phyloP scores from a whole-genome alignment of 73 alveolate genomes.

The Paraurostyla sp. region DNA sequence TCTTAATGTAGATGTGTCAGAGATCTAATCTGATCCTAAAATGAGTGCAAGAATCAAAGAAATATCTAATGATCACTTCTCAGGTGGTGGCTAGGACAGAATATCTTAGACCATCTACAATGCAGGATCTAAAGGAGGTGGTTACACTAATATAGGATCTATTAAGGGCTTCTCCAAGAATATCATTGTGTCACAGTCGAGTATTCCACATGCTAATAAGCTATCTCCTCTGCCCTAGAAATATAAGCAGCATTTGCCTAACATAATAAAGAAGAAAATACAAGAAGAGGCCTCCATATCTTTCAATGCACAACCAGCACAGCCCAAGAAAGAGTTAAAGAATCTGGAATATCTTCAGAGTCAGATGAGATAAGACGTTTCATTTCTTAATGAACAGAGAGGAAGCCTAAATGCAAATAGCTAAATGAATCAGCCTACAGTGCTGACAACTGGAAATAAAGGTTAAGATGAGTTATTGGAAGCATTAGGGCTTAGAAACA shows the following conservation, averaged over 20 bases:
- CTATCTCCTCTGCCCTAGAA: slow-evolving; percentile 28
- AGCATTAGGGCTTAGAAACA: slow-evolving; percentile 40
- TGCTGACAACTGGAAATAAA: slow-evolving; percentile 42
- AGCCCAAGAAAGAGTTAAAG: background rate
- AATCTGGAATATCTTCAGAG: slow-evolving; percentile 1
- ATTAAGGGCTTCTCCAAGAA: background rate
- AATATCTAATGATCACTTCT: background rate
- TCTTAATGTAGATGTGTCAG: background rate
- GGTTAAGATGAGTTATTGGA: slow-evolving; percentile 38
- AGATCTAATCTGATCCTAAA: background rate
- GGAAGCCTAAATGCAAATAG: background rate
- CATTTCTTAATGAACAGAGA: background rate
- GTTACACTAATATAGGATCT: background rate
- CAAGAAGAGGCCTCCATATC: background rate
- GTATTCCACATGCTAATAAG: background rate
- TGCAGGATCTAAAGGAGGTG: background rate
- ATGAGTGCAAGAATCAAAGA: slow-evolving; percentile 48
- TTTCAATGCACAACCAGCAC: background rate
- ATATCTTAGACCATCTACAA: background rate
- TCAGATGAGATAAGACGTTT: slow-evolving; percentile 41
- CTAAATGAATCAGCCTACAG: slow-evolving; percentile 8
- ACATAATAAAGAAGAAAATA: slow-evolving; percentile 20
- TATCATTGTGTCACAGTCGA: background rate
- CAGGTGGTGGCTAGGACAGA: background rate
- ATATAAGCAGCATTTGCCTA: slow-evolving; percentile 32